Base-by-base conservation (phyloP, 1,284 basidiomycete genomes). In the Fomes fomentarius region DNA sequence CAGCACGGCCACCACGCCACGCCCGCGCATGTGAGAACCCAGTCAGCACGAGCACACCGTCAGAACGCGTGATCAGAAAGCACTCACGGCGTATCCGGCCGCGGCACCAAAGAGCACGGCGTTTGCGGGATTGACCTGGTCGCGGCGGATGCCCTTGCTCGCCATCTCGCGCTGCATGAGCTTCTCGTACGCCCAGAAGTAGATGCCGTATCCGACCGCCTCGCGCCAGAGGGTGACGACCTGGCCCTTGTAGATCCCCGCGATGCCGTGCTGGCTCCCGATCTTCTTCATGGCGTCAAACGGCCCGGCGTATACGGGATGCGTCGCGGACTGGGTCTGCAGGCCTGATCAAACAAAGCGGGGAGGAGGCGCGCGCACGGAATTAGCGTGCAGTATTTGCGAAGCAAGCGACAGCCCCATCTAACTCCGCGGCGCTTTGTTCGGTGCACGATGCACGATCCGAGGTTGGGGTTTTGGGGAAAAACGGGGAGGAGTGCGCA, bases 181-280 rank as follows among this genome's bases (percentile, higher is more conserved):
- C 63, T 91, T 92, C 71, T 98, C 96, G 72, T 99, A 99, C 9
- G 87, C 87, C 69, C 93, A 77, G 76, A 99, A 99, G 74, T 98
- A 98, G 46, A 88, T 79, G 50, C 90, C 92, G 68, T 94, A 95
- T 38, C 93, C 93, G 0, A 84, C 69, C 3, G 91, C 91, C 74
- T 96, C 95, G 66, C 96, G 89, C 58, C 85, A 77, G 60, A 98
- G 81, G 0, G 96, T 98, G 8, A 95, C 84, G n/a, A 83, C 82
- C 70, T 98, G 94, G 22, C 95, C 96, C 69, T 96, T 96, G 79
- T 89, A 98, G 50, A 98, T 81, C 1, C 93, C 95, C 7, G 81
- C 72, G 52, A 96, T 76, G n/a, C 95, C 95, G 62, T 91, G 77
- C 21, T 79, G 76, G 6, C 77, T 74, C 64, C 82, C 87, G 52